Base-by-base conservation (phyloP, 371 early-diverging fungal species). In the Neoconidiobolus thromboides region DNA sequence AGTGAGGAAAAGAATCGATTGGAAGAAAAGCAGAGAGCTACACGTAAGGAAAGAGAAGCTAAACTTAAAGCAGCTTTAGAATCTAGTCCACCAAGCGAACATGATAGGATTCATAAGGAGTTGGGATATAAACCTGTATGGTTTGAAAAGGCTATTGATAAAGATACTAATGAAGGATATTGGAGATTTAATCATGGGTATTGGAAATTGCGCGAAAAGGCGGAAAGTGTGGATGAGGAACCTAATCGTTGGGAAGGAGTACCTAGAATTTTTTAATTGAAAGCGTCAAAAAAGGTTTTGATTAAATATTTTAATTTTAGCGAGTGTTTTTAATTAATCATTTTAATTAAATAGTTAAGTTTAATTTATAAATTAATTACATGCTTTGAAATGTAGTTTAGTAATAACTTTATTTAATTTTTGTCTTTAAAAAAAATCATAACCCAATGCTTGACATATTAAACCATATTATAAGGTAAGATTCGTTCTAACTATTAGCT, bases 21-120 rank as follows among this genome's bases (percentile, higher is more conserved):
- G 7, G 89, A 90, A 66, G 75, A 79, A 55, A 74, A 76, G 64
- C 90, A 90, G 69, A 72, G 89, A 5, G 73, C 68, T 9, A 75
- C 76, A 6, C 68, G 90, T 12, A 67, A 71, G 15, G 60, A 62
- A 2, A 61, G 79, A 55, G 80, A 76, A 43, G 64, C 69, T 7
- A 74, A 75, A 14, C 69, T 71, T 42, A 64, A 75, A 54, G 62
- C 37, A 12, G 60, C 60, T 40, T 43, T 59, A 3, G 36, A 26
- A 2, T 14, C 7, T 3, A 36, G 38, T 5, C 60, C 60, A n/a
- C 38, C 48, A 10, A 3, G 7, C 1, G 38, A 49, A n/a, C 60
- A 59, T 14, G 71, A 71, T 47, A 63, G 74, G 53, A 50, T 59
- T 42, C 36, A 51, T 41, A 39, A 48, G 42, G n/a, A 9, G n/a